phyloP scores from a whole-genome alignment of 768 basidiomycete genomes.

The Dentipellis sp. region DNA sequence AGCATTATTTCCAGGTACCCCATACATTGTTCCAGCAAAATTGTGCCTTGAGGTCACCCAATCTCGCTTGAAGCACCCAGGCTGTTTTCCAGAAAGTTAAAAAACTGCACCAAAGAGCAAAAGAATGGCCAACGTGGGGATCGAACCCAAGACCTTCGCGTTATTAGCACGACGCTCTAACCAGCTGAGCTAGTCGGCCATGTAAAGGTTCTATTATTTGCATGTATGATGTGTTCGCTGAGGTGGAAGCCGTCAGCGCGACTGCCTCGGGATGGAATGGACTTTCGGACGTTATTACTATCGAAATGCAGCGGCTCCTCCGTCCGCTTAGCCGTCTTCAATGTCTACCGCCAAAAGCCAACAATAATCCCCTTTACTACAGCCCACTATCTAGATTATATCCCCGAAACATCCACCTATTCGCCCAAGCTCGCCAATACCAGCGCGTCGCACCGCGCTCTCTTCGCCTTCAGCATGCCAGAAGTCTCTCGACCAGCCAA shows the following conservation, averaged over 20 bases:
- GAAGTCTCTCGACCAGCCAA: neutral
- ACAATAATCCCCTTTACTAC: neutral
- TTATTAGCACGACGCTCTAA: constrained; percentile 89
- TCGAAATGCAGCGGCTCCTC: neutral
- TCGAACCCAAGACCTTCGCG: constrained; percentile 20
- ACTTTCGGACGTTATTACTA: no score
- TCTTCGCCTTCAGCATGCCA: neutral
- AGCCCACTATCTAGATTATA: neutral
- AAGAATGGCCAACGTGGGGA: constrained; percentile 16
- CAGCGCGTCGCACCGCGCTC: neutral
- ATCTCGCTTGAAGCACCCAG: no score
- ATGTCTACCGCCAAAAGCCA: neutral
- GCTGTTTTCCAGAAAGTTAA: neutral
- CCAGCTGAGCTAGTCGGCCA: constrained; percentile 68
- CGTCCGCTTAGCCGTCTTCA: neutral
- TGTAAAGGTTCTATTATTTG: neutral
- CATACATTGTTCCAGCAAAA: neutral
- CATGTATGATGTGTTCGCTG: neutral
- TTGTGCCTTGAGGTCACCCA: no score
- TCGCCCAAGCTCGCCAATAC: neutral
- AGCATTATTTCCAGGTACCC: neutral
- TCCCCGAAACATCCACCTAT: neutral
- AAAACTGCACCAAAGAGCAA: neutral
- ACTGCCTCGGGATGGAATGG: neutral
- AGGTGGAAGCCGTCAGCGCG: neutral